phyloP scores from a whole-genome alignment of 1,284 basidiomycete species.

The Tilletia caries region DNA sequence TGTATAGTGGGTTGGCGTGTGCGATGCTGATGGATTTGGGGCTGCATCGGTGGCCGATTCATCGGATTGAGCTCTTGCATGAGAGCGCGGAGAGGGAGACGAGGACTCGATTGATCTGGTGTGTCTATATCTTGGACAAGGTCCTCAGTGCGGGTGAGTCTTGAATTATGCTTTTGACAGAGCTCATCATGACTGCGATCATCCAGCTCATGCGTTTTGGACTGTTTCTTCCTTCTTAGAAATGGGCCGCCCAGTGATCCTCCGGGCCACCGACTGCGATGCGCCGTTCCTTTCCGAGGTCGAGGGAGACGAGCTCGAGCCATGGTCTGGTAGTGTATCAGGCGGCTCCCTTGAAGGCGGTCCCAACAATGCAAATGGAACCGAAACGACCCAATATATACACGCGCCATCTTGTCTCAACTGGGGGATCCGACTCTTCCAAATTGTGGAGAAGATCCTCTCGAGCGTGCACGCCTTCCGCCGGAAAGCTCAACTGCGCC shows the following conservation, averaged over 20 bases:
- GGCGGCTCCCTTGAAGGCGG: neutral
- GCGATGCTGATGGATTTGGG: slow-evolving; percentile 57
- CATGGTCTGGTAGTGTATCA: slow-evolving; percentile 43
- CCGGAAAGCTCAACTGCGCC: slow-evolving; percentile 37
- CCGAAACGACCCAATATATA: slow-evolving; percentile 18
- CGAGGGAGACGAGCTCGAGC: slow-evolving; percentile 56
- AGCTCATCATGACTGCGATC: too few species aligned
- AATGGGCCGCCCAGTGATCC: slow-evolving; percentile 55
- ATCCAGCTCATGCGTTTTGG: neutral
- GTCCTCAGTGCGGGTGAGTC: slow-evolving; percentile 35
- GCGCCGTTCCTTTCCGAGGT: slow-evolving; percentile 54
- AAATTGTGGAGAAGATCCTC: slow-evolving; percentile 42
- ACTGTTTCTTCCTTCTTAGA: slow-evolving; percentile 39
- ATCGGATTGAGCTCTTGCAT: slow-evolving; percentile 35
- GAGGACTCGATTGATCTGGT: slow-evolving; percentile 56
- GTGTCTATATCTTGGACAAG: slow-evolving; percentile 56
- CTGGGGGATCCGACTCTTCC: slow-evolving; percentile 39
- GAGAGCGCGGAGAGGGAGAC: slow-evolving; percentile 48
- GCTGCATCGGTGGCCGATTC: slow-evolving; percentile 51
- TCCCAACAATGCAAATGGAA: neutral
- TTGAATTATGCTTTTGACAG: too few species aligned
- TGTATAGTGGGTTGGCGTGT: slow-evolving; percentile 54
- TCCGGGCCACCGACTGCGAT: slow-evolving; percentile 54
- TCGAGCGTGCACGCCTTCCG: slow-evolving; percentile 42
- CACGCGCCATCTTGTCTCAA: slow-evolving; percentile 42